Base-by-base conservation (phyloP, 1,284 basidiomycete genomes). In the Gomphus sp. region DNA sequence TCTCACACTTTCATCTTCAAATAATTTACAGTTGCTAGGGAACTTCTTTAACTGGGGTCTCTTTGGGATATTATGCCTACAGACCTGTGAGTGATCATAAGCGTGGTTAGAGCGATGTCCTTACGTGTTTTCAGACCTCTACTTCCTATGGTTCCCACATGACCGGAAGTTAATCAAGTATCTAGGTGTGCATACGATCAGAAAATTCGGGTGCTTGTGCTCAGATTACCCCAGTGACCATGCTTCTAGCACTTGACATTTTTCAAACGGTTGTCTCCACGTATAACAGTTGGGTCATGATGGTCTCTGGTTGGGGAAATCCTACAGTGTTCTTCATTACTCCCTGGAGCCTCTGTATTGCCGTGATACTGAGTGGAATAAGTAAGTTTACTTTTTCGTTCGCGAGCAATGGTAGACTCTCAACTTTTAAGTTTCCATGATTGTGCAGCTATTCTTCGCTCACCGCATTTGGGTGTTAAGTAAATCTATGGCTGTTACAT, bases 271-370 rank as follows among this genome's bases (percentile, higher is more conserved):
- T 8, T 11, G 37, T 49, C 25, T 57, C 10, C 16, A 37, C 55
- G 2, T 36, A 49, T 28, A 39, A 28, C 25, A 10, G 33, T 28
- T 57, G 55, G 55, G 16, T 18, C 11, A 34, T 49, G 28, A 18
- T 49, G 55, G 39, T 57, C 14, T 33, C 55, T 33, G 55, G 55
- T 16, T 57, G 55, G 55, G 55, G 55, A n/a, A 51, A 48, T 39
- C 2, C 34, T 33, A 16, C 5, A 50, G 47, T 36, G 7, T 50
- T 57, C 3, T 14, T 49, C n/a, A n/a, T 33, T 34, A 16, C 47
- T 39, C 47, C 55, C n/a, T 37, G 44, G 55, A 33, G 44, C 12
- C 36, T 57, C 18, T 57, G 44, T n/a, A 39, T 48, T 8, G 55
- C 55, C 14, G 47, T 57, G n/a, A 49, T 57, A n/a, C 25, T 57